Conservation (phyloP, 2,329 filamentous ascomycete genomes). For the Botrytis deweyae region DNA sequence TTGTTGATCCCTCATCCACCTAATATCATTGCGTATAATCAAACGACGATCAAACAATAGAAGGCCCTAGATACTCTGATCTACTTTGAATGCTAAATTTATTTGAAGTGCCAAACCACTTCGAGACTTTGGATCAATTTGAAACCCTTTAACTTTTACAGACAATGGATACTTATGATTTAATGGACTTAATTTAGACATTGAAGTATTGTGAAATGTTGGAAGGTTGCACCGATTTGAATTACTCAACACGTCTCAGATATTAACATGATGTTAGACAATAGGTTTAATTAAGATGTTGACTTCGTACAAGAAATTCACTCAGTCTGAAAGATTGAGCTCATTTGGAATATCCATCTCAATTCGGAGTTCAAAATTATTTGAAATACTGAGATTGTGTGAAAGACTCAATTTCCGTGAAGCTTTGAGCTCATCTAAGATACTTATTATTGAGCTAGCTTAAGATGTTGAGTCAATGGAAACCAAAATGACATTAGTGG, state of each 20-base stretch:
- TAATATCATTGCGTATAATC: background rate
- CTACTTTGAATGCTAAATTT: background rate
- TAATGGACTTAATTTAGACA: background rate
- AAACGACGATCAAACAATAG: background rate
- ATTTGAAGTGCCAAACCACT: background rate
- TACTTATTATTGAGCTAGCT: background rate
- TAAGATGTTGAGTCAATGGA: background rate
- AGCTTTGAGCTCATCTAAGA: background rate
- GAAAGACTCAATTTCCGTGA: background rate
- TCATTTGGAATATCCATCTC: background rate
- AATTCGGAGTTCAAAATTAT: background rate
- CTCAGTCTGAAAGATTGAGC: background rate
- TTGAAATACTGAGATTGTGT: background rate
- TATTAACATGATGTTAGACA: background rate
- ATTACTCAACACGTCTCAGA: background rate
- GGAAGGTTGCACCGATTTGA: background rate
- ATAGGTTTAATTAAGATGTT: background rate
- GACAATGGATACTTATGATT: background rate
- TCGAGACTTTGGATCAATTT: background rate
- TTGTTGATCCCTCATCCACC: background rate
- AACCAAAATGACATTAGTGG: background rate
- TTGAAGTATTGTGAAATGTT: background rate
- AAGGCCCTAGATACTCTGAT: background rate
- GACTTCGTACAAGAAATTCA: background rate
- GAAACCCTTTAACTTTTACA: background rate